Evolutionary conservation across 148 eudicot genomes (phyloP).

Genomic region (Agrostemma githago): DNA sequence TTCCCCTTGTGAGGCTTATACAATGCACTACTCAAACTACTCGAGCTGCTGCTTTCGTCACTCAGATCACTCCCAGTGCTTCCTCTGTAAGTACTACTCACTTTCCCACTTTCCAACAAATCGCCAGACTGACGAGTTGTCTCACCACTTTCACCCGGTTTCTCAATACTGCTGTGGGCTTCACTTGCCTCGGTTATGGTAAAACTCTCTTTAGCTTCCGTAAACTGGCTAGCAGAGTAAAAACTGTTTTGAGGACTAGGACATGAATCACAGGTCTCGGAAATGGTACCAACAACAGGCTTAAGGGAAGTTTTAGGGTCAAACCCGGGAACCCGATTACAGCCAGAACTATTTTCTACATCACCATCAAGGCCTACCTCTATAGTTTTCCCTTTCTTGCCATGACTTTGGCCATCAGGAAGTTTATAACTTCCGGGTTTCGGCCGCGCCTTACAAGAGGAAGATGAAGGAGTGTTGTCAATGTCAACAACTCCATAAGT

Average conservation of each 20-base stretch:
- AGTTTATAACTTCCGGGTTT: not conserved
- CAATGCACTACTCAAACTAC: constrained; percentile 41
- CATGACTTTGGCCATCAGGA: not conserved
- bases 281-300: not conserved
- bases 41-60: constrained; percentile 71
- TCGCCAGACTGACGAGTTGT: not conserved
- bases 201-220: not conserved
- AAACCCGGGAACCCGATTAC: not conserved
- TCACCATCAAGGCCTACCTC: not conserved
- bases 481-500: not conserved
- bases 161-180: not conserved
- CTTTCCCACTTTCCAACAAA: not conserved
- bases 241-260: not conserved
- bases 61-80: constrained; percentile 59
- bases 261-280: not conserved
- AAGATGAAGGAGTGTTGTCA: not conserved
- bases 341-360: not conserved
- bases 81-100: constrained; percentile 46
- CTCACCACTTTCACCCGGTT: not conserved
- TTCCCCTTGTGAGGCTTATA: constrained; percentile 69
- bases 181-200: not conserved
- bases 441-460: not conserved
- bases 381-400: not conserved
- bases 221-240: not conserved
- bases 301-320: not conserved